Percentiles rank a stretch among this genome's conserved stretches.
phyloP scores from a whole-genome alignment of 2,329 filamentous ascomycete genomes.

The Epichloe festucae region DNA sequence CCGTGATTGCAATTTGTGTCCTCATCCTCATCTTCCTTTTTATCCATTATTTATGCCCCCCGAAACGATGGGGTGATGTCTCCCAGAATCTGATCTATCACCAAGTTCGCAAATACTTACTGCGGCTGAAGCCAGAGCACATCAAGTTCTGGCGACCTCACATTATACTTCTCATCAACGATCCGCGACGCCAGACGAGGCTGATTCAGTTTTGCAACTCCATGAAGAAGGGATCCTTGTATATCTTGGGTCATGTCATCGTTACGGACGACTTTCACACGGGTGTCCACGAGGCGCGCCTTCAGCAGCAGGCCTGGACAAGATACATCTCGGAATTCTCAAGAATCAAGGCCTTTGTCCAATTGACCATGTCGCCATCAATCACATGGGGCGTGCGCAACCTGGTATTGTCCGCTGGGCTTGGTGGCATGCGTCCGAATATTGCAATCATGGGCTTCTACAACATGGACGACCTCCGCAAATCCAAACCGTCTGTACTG shows the following conservation, averaged over 20 bases:
- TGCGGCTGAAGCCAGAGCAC: conserved; percentile 74
- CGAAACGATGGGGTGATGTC: conserved; percentile 83
- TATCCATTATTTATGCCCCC: conserved; percentile 75
- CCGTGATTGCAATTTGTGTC: conserved; percentile 59
- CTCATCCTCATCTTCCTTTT: conserved; percentile 67
- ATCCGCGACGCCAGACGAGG: conserved; percentile 67
- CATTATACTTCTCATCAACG: conserved; percentile 71
- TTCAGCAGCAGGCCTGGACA: conserved; percentile 72
- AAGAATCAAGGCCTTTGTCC: conserved; percentile 79
- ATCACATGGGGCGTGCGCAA: conserved; percentile 80
- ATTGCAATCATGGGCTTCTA: conserved; percentile 73
- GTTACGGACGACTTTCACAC: conserved; percentile 70
- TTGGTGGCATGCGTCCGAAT: conserved; percentile 82
- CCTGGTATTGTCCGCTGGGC: conserved; percentile 64
- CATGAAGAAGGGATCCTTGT: conserved; percentile 74
- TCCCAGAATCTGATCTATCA: conserved; percentile 77
- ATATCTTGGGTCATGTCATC: conserved; percentile 78
- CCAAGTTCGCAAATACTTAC: conserved; percentile 76
- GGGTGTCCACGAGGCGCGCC: conserved; percentile 67
- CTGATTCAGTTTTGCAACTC: conserved; percentile 88
- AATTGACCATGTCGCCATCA: conserved; percentile 69
- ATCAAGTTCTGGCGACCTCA: conserved; percentile 92
- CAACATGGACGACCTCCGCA: conserved; percentile 64
- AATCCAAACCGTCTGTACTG: conserved; percentile 40
- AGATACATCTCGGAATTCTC: conserved; percentile 74